Evolutionary conservation across 2,329 filamentous ascomycete species (phyloP), one percentile per base, ranked within the genome.

Genomic region (Penicillium corylophilum): DNA sequence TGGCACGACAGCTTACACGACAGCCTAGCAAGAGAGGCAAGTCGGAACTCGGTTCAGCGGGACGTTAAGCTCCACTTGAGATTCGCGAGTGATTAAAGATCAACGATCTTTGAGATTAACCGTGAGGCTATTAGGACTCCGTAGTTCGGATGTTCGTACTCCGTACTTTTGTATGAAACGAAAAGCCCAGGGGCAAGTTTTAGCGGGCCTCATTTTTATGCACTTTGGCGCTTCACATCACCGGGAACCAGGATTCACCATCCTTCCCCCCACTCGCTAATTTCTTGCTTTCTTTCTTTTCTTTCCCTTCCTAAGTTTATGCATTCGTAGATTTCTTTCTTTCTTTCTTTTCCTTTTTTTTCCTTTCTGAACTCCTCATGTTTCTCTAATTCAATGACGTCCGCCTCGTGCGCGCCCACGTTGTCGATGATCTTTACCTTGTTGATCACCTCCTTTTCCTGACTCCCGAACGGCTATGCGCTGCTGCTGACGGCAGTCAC

Each of bases 381-480:
- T n/a, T 36, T 13, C 23, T 28, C 15, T 43, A 16, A 36, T 53
- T 31, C 46, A n/a, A 57, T 62, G 57, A 57, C 58, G 59, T 58
- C 48, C 45, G 49, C 39, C 43, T 49, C 48, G 46, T 54, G 50
- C 53, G 45, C 49, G 35, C 50, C 57, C 59, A 57, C 57, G 53
- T 62, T 59, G 39, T 35, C 35, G 59, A 55, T 51, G 59, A 62
- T 62, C 59, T 29, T 58, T 61, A 20, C 59, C 57, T 18, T 49
- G 41, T 55, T 51, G 44, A 51, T 53, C 49, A 51, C 54, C 57
- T 56, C 58, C 54, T 61, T 61, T 57, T 48, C 44, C 39, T 23
- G 22, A 46, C 8, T 16, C 16, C 36, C 38, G 12, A 38, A 22
- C 10, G 29, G 48, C 43, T 5, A 51, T 51, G 48, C 18, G 35